phyloP scores from a whole-genome alignment of 1,284 basidiomycete species.

The Pulveroboletus sp. region DNA sequence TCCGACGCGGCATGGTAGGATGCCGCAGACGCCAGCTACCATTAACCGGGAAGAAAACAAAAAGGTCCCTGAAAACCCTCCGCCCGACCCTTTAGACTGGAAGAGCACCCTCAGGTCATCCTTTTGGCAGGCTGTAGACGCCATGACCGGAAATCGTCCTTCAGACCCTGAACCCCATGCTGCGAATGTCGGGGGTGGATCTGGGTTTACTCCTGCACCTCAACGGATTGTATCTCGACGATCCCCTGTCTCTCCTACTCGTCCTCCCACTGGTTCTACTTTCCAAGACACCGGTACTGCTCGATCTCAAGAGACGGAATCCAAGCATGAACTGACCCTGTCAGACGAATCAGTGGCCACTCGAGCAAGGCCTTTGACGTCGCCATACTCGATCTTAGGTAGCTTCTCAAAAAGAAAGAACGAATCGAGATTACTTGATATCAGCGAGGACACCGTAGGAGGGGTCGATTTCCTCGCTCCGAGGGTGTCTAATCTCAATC shows the following conservation, averaged over 20 bases:
- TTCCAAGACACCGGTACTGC: not conserved
- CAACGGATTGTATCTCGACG: conserved; percentile 22
- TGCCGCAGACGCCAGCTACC: not conserved
- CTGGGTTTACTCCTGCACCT: conserved; percentile 27
- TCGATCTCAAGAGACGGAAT: not conserved
- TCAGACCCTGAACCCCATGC: not conserved
- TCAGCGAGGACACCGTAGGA: not conserved
- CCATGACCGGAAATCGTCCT: conserved; percentile 30
- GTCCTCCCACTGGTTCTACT: not conserved
- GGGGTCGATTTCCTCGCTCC: not conserved
- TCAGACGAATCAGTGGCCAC: not conserved
- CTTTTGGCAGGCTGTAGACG: conserved; percentile 39
- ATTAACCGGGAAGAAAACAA: not conserved
- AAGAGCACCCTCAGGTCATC: conserved; percentile 38
- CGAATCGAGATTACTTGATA: not conserved
- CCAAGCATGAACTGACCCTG: not conserved
- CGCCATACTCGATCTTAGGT: not conserved
- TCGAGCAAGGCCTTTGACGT: not conserved
- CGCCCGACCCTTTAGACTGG: conserved; percentile 31
- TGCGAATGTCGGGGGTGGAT: conserved; percentile 8
- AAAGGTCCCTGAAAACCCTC: not conserved
- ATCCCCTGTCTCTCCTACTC: conserved; percentile 8
- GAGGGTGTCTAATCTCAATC: conserved; percentile 12
- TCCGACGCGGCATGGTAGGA: conserved; percentile 5
- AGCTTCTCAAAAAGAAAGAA: not conserved